Percentiles rank a stretch among this genome's conserved stretches.
Conservation (phyloP, 495 filamentous ascomycete genomes). For the Podospora didyma region DNA sequence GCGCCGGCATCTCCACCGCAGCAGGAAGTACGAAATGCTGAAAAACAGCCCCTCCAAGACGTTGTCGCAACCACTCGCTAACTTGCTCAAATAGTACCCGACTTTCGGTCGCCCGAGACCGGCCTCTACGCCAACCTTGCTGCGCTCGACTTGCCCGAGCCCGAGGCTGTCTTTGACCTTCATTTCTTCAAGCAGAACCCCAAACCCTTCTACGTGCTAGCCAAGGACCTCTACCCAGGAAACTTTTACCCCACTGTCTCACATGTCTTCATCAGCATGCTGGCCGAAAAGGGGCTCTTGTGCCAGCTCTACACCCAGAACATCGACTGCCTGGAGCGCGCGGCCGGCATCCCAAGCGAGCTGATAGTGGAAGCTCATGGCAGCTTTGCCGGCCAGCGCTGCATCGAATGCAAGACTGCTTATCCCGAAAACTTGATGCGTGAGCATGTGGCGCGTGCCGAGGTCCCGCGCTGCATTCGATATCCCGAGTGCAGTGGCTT, state of each 20-base stretch:
- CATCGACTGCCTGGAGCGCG: constrained; percentile 89
- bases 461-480: constrained; percentile 62
- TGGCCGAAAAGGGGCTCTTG: constrained; percentile 72
- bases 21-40: constrained; percentile 47
- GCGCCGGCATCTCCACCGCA: constrained; percentile 58
- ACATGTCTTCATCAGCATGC: constrained; percentile 72
- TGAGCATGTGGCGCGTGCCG: constrained; percentile 53
- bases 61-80: neutral
- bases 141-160: constrained; percentile 75
- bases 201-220: constrained; percentile 84
- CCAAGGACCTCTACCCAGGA: constrained; percentile 89
- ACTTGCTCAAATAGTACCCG: constrained; percentile 51
- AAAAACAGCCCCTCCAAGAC: neutral
- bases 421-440: constrained; percentile 74
- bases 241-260: constrained; percentile 81
- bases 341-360: constrained; percentile 76
- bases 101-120: constrained; percentile 72
- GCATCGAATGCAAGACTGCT: constrained; percentile 75
- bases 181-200: constrained; percentile 81
- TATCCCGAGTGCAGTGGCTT: constrained; percentile 61
- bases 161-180: constrained; percentile 80
- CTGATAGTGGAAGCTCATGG: constrained; percentile 92
- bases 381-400: constrained; percentile 83
- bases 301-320: constrained; percentile 94
- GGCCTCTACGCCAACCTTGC: constrained; percentile 82